A percentile compares a stretch with the other conserved stretches of the same genome.
These are phyloP conservation scores for Mortierella sp. DNA, from an alignment of 371 early-diverging fungal genomes.

Conservation along the genomic window DNA sequence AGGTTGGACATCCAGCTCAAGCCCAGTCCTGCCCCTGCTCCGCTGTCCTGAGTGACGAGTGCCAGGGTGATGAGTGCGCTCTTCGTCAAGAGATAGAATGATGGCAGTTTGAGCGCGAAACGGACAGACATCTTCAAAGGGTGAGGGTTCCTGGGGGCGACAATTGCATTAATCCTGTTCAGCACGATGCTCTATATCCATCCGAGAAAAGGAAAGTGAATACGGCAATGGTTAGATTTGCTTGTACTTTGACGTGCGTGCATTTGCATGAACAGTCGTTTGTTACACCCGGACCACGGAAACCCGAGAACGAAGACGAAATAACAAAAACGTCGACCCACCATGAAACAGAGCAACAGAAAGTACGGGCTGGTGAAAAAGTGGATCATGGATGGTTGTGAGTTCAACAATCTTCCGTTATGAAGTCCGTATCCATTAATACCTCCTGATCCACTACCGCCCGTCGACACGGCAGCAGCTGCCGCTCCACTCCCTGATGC, in stretches of 20 bases:
- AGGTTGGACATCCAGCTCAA: slow-evolving; percentile 31
- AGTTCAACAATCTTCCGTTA: slow-evolving; percentile 13
- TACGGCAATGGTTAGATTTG: background rate
- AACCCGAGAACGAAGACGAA: background rate
- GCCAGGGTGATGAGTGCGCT: slow-evolving; percentile 38
- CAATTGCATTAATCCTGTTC: slow-evolving; percentile 60
- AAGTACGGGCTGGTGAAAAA: slow-evolving; percentile 55
- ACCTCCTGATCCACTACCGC: slow-evolving; percentile 1
- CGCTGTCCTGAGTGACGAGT: slow-evolving; percentile 29
- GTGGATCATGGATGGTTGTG: slow-evolving; percentile 51
- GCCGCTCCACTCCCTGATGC: background rate
- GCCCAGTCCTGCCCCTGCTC: background rate
- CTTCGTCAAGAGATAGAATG: slow-evolving; percentile 55
- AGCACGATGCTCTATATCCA: slow-evolving; percentile 46
- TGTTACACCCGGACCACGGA: background rate
- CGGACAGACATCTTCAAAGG: slow-evolving; percentile 52
- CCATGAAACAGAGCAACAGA: slow-evolving; percentile 56
- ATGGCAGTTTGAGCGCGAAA: slow-evolving; percentile 53
- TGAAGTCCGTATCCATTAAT: background rate
- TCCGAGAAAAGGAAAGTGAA: background rate
- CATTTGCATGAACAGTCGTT: background rate
- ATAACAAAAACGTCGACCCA: slow-evolving; percentile 16
- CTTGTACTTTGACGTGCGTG: background rate
- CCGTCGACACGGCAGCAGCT: background rate
- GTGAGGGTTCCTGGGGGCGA: slow-evolving; percentile 55